These are phyloP conservation scores for Zygnema cylindricum DNA, from an alignment of 139 green algal genomes.

Conservation along the genomic window DNA sequence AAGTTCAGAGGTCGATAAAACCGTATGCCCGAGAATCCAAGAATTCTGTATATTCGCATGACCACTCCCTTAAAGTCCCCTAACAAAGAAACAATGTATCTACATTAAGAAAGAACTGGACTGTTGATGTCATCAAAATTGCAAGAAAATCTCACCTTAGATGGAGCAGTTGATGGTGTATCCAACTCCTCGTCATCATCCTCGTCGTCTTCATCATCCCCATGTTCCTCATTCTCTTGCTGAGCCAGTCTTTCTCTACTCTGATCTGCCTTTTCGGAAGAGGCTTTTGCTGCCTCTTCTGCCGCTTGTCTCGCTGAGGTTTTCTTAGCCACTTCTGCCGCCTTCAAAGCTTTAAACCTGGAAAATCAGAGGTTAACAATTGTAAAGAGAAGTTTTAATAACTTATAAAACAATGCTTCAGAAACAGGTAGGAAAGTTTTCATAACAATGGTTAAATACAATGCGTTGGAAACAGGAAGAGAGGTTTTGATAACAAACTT, in stretches of 20 bases:
- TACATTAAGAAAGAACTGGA: background rate
- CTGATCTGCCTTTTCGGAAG: background rate
- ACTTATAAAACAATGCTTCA: too few relatives aligned
- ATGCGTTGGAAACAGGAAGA: too few relatives aligned
- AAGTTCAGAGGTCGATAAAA: too few relatives aligned
- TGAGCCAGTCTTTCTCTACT: background rate
- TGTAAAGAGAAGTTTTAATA: too few relatives aligned
- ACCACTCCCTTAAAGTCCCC: background rate
- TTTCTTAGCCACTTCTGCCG: conserved; percentile 19
- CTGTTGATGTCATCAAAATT: background rate
- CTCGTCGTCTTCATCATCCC: background rate
- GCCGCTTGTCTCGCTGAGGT: background rate
- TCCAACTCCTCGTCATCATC: background rate
- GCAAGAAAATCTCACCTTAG: background rate
- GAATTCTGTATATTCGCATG: too few relatives aligned
- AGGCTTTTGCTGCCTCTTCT: conserved; percentile 15
- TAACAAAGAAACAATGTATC: background rate
- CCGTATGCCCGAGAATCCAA: too few relatives aligned
- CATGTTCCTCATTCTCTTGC: background rate
- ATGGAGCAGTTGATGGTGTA: background rate
- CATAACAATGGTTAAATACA: too few relatives aligned
- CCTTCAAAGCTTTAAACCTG: conserved; percentile 22
- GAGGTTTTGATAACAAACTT: too few relatives aligned
- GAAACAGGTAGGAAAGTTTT: too few relatives aligned
- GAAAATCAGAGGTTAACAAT: background rate